A percentile compares a stretch with the other conserved stretches of the same genome.
phyloP scores from a whole-genome alignment of 129 eudicot genomes.

The Saussurea involucrata region DNA sequence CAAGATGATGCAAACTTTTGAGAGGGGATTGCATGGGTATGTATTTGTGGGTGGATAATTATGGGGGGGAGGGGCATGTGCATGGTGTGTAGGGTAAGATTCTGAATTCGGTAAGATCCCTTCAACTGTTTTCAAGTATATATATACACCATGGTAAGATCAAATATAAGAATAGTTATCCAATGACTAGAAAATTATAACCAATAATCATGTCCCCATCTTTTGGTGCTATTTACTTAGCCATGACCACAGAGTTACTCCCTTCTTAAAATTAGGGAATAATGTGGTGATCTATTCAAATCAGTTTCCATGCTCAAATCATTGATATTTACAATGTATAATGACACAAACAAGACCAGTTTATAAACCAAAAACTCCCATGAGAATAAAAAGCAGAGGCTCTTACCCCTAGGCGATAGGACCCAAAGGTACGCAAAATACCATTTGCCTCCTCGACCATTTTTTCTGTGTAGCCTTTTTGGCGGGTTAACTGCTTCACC shows the following conservation, averaged over 20 bases:
- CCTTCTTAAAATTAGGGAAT: neutral
- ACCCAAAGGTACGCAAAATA: constrained; percentile 39
- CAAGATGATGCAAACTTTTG: neutral
- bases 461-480: constrained; percentile 37
- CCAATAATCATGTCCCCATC: neutral
- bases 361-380: constrained; percentile 4
- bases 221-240: neutral
- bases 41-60: neutral
- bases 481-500: constrained; percentile 40
- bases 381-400: neutral
- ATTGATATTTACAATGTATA: neutral
- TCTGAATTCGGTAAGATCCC: neutral
- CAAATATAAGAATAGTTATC: neutral
- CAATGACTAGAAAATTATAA: neutral
- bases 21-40: neutral
- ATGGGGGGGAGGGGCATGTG: neutral
- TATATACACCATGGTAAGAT: neutral
- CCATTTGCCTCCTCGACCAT: constrained; percentile 44
- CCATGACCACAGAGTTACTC: neutral
- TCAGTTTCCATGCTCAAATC: neutral
- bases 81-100: neutral
- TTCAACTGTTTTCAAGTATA: neutral
- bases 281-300: neutral
- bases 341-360: neutral
- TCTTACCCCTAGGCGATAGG: constrained; percentile 42